phyloP scores from a whole-genome alignment of 1,139 yeast species.

The Pichia inconspicua region DNA sequence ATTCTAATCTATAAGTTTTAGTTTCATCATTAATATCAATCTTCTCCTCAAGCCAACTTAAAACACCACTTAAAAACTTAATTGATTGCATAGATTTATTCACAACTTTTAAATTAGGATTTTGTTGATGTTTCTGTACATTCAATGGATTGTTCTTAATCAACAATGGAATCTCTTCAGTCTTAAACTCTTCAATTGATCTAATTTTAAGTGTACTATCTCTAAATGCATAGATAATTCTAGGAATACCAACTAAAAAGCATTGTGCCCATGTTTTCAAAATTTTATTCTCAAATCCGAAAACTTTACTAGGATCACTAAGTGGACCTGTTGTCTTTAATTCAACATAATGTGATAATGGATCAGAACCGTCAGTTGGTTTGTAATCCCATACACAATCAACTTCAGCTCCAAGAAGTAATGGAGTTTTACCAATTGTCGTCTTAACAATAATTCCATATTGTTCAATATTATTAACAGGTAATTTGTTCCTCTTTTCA shows the following conservation, averaged over 20 bases:
- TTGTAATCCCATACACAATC: conserved; percentile 82
- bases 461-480: conserved; percentile 62
- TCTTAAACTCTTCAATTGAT: conserved; percentile 64
- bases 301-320: conserved; percentile 43
- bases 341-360: conserved; percentile 73
- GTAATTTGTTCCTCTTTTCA: conserved; percentile 51
- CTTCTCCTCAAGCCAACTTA: conserved; percentile 62
- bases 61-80: conserved; percentile 77
- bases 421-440: conserved; percentile 66
- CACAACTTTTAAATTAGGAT: conserved; percentile 15
- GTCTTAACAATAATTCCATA: conserved; percentile 72
- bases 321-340: conserved; percentile 65
- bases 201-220: conserved; percentile 59
- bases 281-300: conserved; percentile 63
- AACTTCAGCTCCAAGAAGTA: conserved; percentile 81
- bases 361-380: conserved; percentile 43
- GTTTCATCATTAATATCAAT: conserved; percentile 49
- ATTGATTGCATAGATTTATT: conserved; percentile 69
- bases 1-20: conserved; percentile 39
- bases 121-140: conserved; percentile 23
- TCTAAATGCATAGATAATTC: conserved; percentile 77
- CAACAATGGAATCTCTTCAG: conserved; percentile 68
- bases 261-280: conserved; percentile 90
- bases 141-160: conserved; percentile 38
- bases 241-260: conserved; percentile 74